A percentile compares a stretch with the other conserved stretches of the same genome.
Conservation (phyloP, 139 green algal species). For the Tetratostichococcus sp. region DNA sequence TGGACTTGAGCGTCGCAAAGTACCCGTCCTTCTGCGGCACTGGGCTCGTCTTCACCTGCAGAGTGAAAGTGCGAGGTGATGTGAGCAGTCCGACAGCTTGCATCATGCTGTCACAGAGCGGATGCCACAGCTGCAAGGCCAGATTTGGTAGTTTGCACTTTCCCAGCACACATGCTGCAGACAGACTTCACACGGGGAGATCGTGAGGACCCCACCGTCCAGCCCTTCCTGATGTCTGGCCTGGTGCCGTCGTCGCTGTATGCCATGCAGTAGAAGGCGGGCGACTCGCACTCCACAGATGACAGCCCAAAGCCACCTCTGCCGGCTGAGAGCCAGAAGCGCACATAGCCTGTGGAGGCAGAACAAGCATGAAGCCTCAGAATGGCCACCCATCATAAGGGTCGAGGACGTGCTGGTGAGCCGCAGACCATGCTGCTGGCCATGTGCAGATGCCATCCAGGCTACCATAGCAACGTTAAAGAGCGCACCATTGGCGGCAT, state of each 20-base stretch:
- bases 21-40: conserved; percentile 39
- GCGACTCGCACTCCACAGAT: conserved; percentile 23
- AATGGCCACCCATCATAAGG: too few species aligned
- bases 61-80: not conserved
- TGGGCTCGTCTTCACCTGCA: conserved; percentile 39
- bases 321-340: conserved; percentile 67
- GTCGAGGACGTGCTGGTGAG: too few species aligned
- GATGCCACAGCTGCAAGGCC: too few species aligned
- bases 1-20: conserved; percentile 56
- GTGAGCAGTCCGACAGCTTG: too few species aligned
- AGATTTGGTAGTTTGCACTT: too few species aligned
- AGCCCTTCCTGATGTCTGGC: not conserved
- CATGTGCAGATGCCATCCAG: too few species aligned
- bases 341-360: conserved; percentile 37
- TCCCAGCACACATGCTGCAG: too few species aligned
- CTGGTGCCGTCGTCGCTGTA: conserved; percentile 29
- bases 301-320: conserved; percentile 60
- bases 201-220: not conserved
- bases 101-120: too few species aligned
- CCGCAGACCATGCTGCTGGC: too few species aligned
- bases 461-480: not conserved
- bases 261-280: conserved; percentile 61
- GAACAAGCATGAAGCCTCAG: not conserved
- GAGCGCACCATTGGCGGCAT: conserved; percentile 57
- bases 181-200: too few species aligned